Evolutionary conservation across 352 stramenopile genomes (phyloP).

Genomic region (Phytophthora aleatoria): DNA sequence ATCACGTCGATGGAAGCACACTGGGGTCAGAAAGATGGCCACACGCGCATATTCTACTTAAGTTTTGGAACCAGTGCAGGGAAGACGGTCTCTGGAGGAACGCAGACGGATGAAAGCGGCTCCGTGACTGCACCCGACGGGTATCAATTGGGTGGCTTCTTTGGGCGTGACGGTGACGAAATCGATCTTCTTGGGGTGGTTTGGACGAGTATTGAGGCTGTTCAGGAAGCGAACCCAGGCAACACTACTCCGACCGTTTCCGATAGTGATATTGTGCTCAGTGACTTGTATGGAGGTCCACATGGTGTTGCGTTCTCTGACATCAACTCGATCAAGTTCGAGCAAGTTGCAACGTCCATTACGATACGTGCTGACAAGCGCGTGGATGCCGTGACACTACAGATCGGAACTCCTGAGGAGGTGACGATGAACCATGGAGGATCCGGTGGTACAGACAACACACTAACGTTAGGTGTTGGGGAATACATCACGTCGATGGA

Average conservation of each 20-base stretch:
- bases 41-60: slow-evolving; percentile 29
- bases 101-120: slow-evolving; percentile 12
- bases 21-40: slow-evolving; percentile 24
- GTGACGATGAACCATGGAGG: slow-evolving; percentile 20
- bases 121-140: slow-evolving; percentile 23
- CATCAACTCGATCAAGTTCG: slow-evolving; percentile 15
- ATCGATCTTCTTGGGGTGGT: slow-evolving; percentile 27
- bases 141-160: slow-evolving; percentile 26
- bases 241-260: background rate
- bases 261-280: slow-evolving; percentile 16
- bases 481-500: slow-evolving; percentile 6
- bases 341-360: slow-evolving; percentile 12
- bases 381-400: slow-evolving; percentile 21
- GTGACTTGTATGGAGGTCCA: slow-evolving; percentile 14
- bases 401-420: slow-evolving; percentile 15
- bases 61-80: slow-evolving; percentile 29
- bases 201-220: background rate
- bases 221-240: slow-evolving; percentile 10
- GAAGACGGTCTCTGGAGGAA: slow-evolving; percentile 22
- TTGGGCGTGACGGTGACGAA: slow-evolving; percentile 17
- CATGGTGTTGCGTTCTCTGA: slow-evolving; percentile 24
- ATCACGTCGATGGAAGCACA: slow-evolving; percentile 39
- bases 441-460: slow-evolving; percentile 19
- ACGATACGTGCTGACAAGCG: slow-evolving; percentile 23
- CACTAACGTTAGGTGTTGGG: slow-evolving; percentile 10